Base-by-base conservation (phyloP, 208 protist species). In the Crithidia sp. region DNA sequence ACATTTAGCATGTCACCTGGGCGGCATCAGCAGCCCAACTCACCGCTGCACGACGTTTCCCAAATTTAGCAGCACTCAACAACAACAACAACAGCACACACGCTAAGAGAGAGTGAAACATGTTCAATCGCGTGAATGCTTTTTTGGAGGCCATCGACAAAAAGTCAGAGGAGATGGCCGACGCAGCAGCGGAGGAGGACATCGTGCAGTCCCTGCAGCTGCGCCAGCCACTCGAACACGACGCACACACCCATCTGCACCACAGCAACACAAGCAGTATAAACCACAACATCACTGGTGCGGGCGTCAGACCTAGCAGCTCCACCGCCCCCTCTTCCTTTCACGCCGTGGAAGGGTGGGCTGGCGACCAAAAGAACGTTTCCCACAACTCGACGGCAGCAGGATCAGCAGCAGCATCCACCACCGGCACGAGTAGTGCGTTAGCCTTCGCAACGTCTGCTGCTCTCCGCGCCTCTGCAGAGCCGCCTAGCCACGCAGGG, bases 61-160 rank as follows among this genome's bases (percentile, higher is more conserved):
- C 45, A 2, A 49, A 2, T 28, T 28, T 28, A 28, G 28, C 28
- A 28, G 28, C 28, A 28, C 28, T 28, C 28, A 28, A 28, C 28
- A 28, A 28, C 28, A 28, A 28, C 28, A 28, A 28, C 28, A 28
- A 28, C 28, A 28, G n/a, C 45, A 49, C 45, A 49, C 45, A 49
- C 45, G 12, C 45, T 14, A 7, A 49, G 9, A 49, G 9, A 49
- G 9, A 49, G 45, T 13, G 45, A 28, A 28, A 39, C 5, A 79
- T 79, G 74, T 66, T 79, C 55, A 74, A 56, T 37, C 67, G 74
- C 12, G 74, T 79, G 28, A 71, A 66, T 28, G 74, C 74, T 45
- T 71, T 79, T 9, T 16, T 77, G n/a, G 82, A 84, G 63, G 77
- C 84, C n/a, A 76, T 87, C n/a, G 81, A 84, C 52, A 69, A 84